Conservation (phyloP, 768 basidiomycete species). For the Cystobasidium onofrii region DNA sequence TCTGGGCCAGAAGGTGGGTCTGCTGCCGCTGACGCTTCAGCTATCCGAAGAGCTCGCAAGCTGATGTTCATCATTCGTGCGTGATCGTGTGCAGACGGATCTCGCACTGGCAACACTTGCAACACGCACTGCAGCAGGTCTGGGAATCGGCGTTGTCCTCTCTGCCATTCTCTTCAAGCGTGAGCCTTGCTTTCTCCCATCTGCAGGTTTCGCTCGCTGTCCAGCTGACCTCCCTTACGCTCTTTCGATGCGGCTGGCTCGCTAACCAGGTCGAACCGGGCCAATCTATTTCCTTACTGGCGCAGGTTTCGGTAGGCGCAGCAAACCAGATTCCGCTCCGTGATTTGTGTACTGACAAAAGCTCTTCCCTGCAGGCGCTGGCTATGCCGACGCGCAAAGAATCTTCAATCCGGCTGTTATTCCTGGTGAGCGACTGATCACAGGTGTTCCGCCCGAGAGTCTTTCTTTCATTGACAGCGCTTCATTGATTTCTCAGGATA, state of each 20-base stretch:
- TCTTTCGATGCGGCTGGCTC: background rate
- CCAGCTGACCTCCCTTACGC: background rate
- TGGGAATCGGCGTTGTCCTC: slow-evolving; percentile 76
- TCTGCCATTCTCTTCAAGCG: slow-evolving; percentile 86
- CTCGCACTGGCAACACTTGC: slow-evolving; percentile 61
- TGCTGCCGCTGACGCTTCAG: background rate
- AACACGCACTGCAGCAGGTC: slow-evolving; percentile 81
- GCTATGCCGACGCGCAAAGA: slow-evolving; percentile 16
- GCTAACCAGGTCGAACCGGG: slow-evolving; percentile 19
- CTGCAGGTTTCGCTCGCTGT: background rate
- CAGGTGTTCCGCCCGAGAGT: no score
- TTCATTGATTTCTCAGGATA: no score
- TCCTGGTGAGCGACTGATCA: slow-evolving; percentile 27
- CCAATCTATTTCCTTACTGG: slow-evolving; percentile 26
- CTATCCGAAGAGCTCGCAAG: no score
- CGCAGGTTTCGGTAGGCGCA: slow-evolving; percentile 10
- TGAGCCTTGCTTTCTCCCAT: slow-evolving; percentile 49
- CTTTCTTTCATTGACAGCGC: no score
- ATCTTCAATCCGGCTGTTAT: slow-evolving; percentile 32
- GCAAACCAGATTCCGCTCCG: background rate
- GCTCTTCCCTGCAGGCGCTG: background rate
- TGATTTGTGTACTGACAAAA: background rate
- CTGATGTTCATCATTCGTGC: no score
- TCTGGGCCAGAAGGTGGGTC: slow-evolving; percentile 26
- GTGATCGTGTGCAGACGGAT: slow-evolving; percentile 42